Evolutionary conservation across 345 rosid genomes (phyloP), one percentile per base, ranked within the genome.

Genomic region (Populus alba): DNA sequence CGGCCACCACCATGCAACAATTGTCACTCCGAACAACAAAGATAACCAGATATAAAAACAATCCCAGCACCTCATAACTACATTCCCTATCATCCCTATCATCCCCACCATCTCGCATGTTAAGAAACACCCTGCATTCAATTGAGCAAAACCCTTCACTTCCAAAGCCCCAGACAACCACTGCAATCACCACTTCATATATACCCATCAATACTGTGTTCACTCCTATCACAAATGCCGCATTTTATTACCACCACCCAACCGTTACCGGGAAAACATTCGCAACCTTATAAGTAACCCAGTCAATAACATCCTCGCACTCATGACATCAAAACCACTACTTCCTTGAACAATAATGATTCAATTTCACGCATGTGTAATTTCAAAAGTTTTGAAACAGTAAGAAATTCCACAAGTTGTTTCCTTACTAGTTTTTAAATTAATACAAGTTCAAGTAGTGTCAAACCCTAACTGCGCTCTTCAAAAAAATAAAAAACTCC

Each of bases 101-200:
- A 75, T 38, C 51, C 65, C 25, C 4, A 22, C 31, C 65, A 43
- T 75, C 61, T 53, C 20, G 9, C 75, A 33, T 5, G 12, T 9
- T 15, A 35, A 31, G 9, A 70, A 43, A 25, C 20, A 45, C 33
- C 23, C 33, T 38, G 27, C 27, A 59, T n/a, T 16, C 35, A 11
- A 1, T 43, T 70, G 66, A 74, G 57, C 68, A 63, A 72, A 73
- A 73, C 76, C 76, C 18, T 61, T 12, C 17, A 62, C 68, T 37
- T 47, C 22, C 11, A 61, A 16, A 25, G 12, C 47, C 37, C 53
- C 27, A 59, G 65, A 23, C 6, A 73, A 75, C 31, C 22, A 69
- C 68, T 38, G 39, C 41, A 27, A 8, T 5, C 66, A 27, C 38
- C 37, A 25, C 73, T 27, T 53, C 15, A 47, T 33, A 1, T 18